phyloP scores from a whole-genome alignment of 2,329 filamentous ascomycete species.

The Mycogone perniciosa region DNA sequence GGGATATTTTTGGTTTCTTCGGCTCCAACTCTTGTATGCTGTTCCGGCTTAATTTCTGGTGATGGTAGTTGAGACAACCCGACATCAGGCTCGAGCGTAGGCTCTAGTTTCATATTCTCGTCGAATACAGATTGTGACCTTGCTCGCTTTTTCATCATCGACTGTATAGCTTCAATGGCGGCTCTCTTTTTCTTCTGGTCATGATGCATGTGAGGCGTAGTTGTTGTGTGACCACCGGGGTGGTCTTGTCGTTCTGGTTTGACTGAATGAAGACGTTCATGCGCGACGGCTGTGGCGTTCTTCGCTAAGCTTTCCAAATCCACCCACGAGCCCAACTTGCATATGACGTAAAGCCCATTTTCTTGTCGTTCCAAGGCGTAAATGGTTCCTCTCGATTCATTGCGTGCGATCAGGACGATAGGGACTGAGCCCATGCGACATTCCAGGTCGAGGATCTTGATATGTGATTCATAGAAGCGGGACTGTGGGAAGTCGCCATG shows the following conservation, averaged over 20 bases:
- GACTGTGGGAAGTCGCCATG: slow-evolving; percentile 45
- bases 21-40: slow-evolving; percentile 3
- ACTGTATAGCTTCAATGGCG: slow-evolving; percentile 59
- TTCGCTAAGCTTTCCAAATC: slow-evolving; percentile 48
- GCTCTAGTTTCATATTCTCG: slow-evolving; percentile 21
- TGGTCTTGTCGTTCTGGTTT: slow-evolving; percentile 15
- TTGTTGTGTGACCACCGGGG: slow-evolving; percentile 23
- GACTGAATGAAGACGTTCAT: slow-evolving; percentile 23
- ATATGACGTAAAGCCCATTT: slow-evolving; percentile 57
- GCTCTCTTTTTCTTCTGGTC: slow-evolving; percentile 49
- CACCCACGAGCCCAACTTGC: slow-evolving; percentile 62
- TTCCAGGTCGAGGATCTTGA: slow-evolving; percentile 59
- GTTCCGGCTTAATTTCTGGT: slow-evolving; percentile 16
- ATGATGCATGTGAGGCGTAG: slow-evolving; percentile 41
- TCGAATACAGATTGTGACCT: slow-evolving; percentile 39
- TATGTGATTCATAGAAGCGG: slow-evolving; percentile 54
- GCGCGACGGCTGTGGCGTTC: slow-evolving; percentile 38
- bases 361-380: slow-evolving; percentile 63
- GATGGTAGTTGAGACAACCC: slow-evolving; percentile 18
- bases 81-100: slow-evolving; percentile 13
- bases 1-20: neutral
- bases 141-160: slow-evolving; percentile 48
- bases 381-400: slow-evolving; percentile 46
- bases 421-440: slow-evolving; percentile 48
- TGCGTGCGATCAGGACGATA: slow-evolving; percentile 55